Percentiles rank a stretch among this genome's conserved stretches.
Conservation (phyloP, 495 filamentous ascomycete species). For the Daldinia vernicosa region DNA sequence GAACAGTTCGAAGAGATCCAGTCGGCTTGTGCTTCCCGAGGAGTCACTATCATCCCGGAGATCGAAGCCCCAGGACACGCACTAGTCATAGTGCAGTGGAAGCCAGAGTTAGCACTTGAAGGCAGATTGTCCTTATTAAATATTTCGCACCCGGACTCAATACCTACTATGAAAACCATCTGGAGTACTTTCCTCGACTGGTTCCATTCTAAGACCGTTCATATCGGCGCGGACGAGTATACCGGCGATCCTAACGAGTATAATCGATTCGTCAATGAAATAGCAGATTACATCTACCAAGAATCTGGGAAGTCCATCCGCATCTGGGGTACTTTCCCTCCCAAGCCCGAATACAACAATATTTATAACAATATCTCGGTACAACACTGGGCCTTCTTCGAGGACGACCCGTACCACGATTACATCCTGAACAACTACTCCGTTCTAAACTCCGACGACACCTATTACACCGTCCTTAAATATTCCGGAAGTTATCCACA, state of each 20-base stretch:
- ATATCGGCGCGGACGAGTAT: slow-evolving; percentile 65
- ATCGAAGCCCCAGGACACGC: slow-evolving; percentile 64
- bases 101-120: slow-evolving; percentile 57
- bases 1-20: slow-evolving; percentile 57
- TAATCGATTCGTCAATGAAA: slow-evolving; percentile 59
- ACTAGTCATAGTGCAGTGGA: slow-evolving; percentile 62
- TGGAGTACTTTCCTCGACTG: slow-evolving; percentile 61
- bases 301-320: slow-evolving; percentile 55
- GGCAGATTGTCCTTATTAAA: slow-evolving; percentile 59
- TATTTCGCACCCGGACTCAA: slow-evolving; percentile 61
- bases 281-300: slow-evolving; percentile 53
- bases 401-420: slow-evolving; percentile 57
- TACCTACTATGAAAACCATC: slow-evolving; percentile 61
- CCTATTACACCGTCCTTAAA: slow-evolving; percentile 59
- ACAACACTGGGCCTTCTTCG: slow-evolving; percentile 54
- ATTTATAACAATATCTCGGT: slow-evolving; percentile 55
- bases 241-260: slow-evolving; percentile 53
- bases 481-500: slow-evolving; percentile 58
- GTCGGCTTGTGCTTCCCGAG: slow-evolving; percentile 54
- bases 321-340: slow-evolving; percentile 64
- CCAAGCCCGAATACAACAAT: slow-evolving; percentile 52
- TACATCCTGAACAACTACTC: slow-evolving; percentile 61
- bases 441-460: slow-evolving; percentile 63
- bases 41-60: slow-evolving; percentile 62
- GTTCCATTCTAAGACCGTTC: slow-evolving; percentile 63